Evolutionary conservation across 176 grass and related monocot species (phyloP), one percentile per base, ranked within the genome.

Genomic region (Carex littledalei): DNA sequence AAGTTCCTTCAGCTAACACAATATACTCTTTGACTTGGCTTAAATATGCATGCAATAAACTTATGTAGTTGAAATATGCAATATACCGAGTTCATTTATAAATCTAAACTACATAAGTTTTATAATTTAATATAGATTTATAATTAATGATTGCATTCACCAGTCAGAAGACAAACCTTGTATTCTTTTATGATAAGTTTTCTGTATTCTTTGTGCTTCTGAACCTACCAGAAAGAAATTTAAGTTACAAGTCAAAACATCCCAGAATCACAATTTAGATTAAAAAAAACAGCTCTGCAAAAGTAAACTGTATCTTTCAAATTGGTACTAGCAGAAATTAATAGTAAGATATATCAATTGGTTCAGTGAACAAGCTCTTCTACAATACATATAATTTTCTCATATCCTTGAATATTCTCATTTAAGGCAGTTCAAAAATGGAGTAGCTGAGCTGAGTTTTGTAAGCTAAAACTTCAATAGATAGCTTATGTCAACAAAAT

Each of bases 191-290:
- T 62, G 90, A 88, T 67, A 94, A 85, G 91, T 94, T 93, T 88
- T 67, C 95, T 93, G 73, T 98, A 98, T 65, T 94, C 95, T 84
- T 90, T 98, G 67, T 98, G 88, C 67, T 93, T 91, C 47, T 93
- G 92, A 84, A 90, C 86, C 95, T 98, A 60, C 10, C 71, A 90
- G 26, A 66, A 73, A 21, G 39, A 71, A 67, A 56, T 65, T 71
- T 78, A 22, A 41, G 55, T 63, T 22, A 79, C 21, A 26, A 63
- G 24, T 11, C 6, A 47, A 15, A 57, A 81, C 4, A 6, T 57
- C 35, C 31, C 17, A 56, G 41, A 57, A 56, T 65, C 73, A 77
- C 49, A 54, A 31, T 31, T 31, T 68, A 68, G 0, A 39, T 17
- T 17, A 37, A 68, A 24, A 68, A 67, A 67, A 9, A 39, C 3